Percentiles rank a stretch among this genome's conserved stretches.
Evolutionary conservation across 2,329 filamentous ascomycete genomes (phyloP).

Genomic region (Fusarium anthophilum): DNA sequence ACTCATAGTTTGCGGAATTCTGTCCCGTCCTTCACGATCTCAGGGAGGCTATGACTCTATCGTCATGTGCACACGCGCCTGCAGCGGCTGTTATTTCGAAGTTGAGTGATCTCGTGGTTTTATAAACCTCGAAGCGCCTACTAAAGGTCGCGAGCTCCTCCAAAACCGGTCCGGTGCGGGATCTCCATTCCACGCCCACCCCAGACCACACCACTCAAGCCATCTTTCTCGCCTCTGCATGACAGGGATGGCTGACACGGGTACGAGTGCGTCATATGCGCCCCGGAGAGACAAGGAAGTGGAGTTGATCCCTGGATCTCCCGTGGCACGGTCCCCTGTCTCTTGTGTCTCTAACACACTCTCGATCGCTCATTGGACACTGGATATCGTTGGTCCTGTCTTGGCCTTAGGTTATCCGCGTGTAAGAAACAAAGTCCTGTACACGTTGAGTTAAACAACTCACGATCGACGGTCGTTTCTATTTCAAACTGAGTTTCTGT

Average conservation of each 20-base stretch:
- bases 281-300: conserved; percentile 37
- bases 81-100: conserved; percentile 28
- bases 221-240: conserved; percentile 35
- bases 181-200: conserved; percentile 37
- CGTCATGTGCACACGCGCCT: conserved; percentile 19
- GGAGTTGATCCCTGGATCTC: conserved; percentile 31
- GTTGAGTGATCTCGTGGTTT: conserved; percentile 23
- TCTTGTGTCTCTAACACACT: conserved; percentile 37
- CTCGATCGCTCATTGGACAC: conserved; percentile 23
- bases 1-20: not conserved
- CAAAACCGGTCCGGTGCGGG: conserved; percentile 34
- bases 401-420: conserved; percentile 18
- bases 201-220: conserved; percentile 23
- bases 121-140: conserved; percentile 12
- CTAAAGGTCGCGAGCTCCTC: conserved; percentile 18
- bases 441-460: conserved; percentile 24
- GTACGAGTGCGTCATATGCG: conserved; percentile 44
- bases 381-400: conserved; percentile 6
- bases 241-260: conserved; percentile 37
- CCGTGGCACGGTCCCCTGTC: conserved; percentile 34
- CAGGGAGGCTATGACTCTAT: not conserved
- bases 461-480: conserved; percentile 33
- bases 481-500: conserved; percentile 14
- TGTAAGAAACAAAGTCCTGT: conserved; percentile 28
- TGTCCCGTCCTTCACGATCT: not conserved